Evolutionary conservation across 1,139 yeast genomes (phyloP).

Genomic region (Kazachstania sp.): DNA sequence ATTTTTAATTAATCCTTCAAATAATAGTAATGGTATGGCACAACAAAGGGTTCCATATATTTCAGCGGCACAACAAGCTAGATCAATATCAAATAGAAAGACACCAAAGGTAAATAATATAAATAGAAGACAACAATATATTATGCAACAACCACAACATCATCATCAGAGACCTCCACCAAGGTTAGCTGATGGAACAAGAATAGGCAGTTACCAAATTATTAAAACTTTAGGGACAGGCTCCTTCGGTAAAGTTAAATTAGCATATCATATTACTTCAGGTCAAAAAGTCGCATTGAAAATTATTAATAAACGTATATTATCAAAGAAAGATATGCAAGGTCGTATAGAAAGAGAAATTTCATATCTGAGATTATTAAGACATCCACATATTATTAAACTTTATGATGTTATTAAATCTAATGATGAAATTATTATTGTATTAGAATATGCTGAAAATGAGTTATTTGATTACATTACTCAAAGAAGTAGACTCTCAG

Average conservation of each 20-base stretch:
- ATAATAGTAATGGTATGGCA: background rate
- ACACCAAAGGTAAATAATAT: conserved; percentile 2
- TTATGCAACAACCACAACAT: background rate
- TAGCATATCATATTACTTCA: conserved; percentile 90
- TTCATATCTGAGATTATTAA: conserved; percentile 72
- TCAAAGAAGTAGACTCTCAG: conserved; percentile 90
- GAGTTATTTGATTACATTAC: conserved; percentile 94
- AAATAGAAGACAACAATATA: background rate
- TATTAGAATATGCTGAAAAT: conserved; percentile 91
- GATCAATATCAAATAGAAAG: background rate
- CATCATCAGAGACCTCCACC: conserved; percentile 7
- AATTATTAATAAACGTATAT: conserved; percentile 84
- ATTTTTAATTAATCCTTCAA: too few relatives aligned
- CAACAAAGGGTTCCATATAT: background rate
- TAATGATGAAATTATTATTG: conserved; percentile 95
- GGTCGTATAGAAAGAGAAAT: conserved; percentile 94
- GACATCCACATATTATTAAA: conserved; percentile 96
- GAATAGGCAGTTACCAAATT: conserved; percentile 92
- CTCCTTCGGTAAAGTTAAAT: conserved; percentile 92
- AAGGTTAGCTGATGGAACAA: conserved; percentile 32
- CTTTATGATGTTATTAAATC: conserved; percentile 93
- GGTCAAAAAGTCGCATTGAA: conserved; percentile 92
- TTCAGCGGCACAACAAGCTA: background rate
- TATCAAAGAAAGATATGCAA: conserved; percentile 96
- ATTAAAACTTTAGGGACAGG: conserved; percentile 95